Conservation (phyloP, 805 yeast species). For the Candida cerambycidarum region DNA sequence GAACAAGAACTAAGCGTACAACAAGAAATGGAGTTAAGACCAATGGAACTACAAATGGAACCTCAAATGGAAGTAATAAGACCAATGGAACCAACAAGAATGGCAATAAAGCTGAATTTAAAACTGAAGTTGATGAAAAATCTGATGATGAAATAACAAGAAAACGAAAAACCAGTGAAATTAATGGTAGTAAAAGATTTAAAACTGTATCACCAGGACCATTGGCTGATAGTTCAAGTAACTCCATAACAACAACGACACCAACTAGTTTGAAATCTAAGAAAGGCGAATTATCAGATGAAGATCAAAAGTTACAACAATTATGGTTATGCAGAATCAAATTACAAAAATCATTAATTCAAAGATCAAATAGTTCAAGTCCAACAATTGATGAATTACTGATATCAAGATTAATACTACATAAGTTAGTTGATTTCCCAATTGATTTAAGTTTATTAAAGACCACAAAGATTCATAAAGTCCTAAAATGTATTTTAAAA, state of each 20-base stretch:
- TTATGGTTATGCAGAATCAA: conserved; percentile 49
- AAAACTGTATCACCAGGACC: conserved; percentile 19
- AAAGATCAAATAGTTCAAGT: conserved; percentile 39
- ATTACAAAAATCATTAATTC: conserved; percentile 49
- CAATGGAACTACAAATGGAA: conserved; percentile 8
- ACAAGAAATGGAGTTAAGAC: conserved; percentile 6
- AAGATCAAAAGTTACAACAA: conserved; percentile 44
- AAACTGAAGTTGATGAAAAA: conserved; percentile 9
- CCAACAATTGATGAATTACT: conserved; percentile 47
- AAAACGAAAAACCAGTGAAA: conserved; percentile 9
- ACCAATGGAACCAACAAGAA: background rate
- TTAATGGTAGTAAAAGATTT: conserved; percentile 11
- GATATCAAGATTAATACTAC: conserved; percentile 39
- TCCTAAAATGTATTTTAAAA: conserved; percentile 47
- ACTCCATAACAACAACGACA: background rate
- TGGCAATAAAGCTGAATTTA: background rate
- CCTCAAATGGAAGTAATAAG: background rate
- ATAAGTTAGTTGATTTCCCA: conserved; percentile 43
- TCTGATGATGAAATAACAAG: conserved; percentile 16
- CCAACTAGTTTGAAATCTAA: background rate
- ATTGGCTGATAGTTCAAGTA: background rate
- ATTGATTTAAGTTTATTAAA: conserved; percentile 40
- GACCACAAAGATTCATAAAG: conserved; percentile 52
- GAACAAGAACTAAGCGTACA: conserved; percentile 4
- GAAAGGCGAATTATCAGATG: conserved; percentile 11